These are phyloP conservation scores for Kurtzmaniella quercitrusa DNA, from an alignment of 1,139 yeast genomes.

Conservation along the genomic window DNA sequence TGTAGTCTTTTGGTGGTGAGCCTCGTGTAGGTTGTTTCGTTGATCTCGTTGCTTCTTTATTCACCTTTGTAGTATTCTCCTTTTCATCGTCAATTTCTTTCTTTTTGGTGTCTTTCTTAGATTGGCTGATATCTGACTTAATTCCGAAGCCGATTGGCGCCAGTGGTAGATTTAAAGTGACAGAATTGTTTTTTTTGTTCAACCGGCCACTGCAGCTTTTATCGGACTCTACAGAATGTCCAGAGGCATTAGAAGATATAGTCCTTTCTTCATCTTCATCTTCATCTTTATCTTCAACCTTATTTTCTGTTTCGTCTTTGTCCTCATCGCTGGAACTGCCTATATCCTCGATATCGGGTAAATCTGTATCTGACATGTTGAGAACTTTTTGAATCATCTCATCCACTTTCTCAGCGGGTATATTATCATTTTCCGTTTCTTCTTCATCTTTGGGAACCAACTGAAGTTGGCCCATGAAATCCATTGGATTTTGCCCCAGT, in stretches of 20 bases:
- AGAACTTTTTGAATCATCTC: slow-evolving; percentile 13
- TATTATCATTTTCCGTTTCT: neutral
- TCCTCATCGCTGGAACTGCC: neutral
- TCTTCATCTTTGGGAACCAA: slow-evolving; percentile 8
- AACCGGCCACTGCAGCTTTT: no score
- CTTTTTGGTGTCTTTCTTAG: neutral
- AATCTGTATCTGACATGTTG: slow-evolving; percentile 8
- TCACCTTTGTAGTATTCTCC: neutral
- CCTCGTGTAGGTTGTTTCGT: neutral
- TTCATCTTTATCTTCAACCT: slow-evolving; percentile 8
- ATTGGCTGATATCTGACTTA: neutral
- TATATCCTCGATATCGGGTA: neutral
- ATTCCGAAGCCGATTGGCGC: neutral
- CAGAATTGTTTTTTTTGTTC: no score
- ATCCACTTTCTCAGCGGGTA: slow-evolving; percentile 12
- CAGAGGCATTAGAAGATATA: no score
- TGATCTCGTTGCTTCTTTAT: neutral
- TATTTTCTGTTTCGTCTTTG: neutral
- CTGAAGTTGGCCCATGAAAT: slow-evolving; percentile 10
- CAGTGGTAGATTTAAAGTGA: neutral
- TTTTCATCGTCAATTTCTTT: neutral
- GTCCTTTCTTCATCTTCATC: slow-evolving; percentile 7
- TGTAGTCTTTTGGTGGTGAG: slow-evolving; percentile 4
- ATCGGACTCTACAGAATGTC: no score
- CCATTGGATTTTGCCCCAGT: slow-evolving; percentile 16